These are phyloP conservation scores for Apiotrichum veenhuisii DNA, from an alignment of 1,284 basidiomycete genomes.

Conservation along the genomic window DNA sequence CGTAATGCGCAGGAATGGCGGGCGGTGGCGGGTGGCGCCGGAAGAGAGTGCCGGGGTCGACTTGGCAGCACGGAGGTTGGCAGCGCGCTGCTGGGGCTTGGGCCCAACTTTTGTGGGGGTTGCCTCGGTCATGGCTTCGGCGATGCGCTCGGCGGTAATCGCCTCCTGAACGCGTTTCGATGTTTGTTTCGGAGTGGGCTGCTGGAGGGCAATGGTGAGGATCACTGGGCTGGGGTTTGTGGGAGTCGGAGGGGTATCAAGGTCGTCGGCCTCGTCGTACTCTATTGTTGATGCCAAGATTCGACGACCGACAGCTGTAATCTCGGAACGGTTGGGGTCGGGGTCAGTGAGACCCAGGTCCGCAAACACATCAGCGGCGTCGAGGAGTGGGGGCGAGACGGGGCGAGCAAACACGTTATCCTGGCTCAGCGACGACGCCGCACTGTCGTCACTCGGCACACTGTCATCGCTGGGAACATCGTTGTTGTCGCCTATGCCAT, in stretches of 20 bases:
- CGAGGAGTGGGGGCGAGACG: constrained; percentile 11
- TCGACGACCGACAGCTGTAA: constrained; percentile 13
- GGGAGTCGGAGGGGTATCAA: neutral
- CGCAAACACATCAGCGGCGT: constrained; percentile 8
- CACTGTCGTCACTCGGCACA: neutral
- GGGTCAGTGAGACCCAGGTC: constrained; percentile 4
- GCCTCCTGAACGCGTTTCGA: neutral
- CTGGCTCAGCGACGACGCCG: neutral
- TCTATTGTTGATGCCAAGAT: constrained; percentile 20
- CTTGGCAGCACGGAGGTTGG: constrained; percentile 8
- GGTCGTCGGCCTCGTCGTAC: constrained; percentile 15
- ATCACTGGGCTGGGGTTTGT: neutral
- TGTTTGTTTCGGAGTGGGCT: neutral
- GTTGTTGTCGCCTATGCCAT: neutral
- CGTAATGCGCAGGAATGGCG: constrained; percentile 25
- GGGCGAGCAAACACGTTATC: neutral
- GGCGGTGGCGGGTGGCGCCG: neutral
- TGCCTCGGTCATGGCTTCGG: neutral
- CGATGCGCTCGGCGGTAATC: neutral
- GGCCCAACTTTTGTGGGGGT: neutral
- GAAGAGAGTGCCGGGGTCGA: constrained; percentile 8
- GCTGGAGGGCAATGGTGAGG: neutral
- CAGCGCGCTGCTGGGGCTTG: constrained; percentile 6
- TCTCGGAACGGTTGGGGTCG: constrained; percentile 17
- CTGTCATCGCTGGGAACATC: neutral